These are phyloP conservation scores for Pterocarpus macrocarpus DNA, from an alignment of 306 rosid species.

Conservation along the genomic window DNA sequence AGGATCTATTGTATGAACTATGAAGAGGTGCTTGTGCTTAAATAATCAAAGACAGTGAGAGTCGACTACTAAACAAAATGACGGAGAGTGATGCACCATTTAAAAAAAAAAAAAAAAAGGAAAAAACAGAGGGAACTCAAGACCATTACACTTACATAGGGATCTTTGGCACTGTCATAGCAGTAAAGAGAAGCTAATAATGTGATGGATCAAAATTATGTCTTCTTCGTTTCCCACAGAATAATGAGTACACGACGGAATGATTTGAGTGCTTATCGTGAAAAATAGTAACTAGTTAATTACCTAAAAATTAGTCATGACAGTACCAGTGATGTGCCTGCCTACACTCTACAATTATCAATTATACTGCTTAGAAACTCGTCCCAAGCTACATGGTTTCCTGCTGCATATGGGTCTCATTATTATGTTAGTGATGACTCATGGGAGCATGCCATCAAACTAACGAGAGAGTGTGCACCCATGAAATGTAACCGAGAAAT, in stretches of 20 bases:
- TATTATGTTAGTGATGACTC: conserved; percentile 39
- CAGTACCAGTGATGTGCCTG: conserved; percentile 16
- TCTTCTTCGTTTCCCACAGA: too few relatives aligned
- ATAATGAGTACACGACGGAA: neutral
- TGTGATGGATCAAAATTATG: neutral
- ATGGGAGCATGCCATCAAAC: neutral
- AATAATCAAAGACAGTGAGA: neutral
- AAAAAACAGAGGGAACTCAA: neutral
- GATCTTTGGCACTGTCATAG: neutral
- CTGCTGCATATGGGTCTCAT: conserved; percentile 52
- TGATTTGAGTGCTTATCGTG: neutral
- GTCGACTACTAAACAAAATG: too few relatives aligned
- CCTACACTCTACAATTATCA: neutral
- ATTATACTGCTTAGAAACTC: neutral
- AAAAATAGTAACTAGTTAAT: too few relatives aligned
- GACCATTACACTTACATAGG: neutral
- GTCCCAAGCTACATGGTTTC: conserved; percentile 32
- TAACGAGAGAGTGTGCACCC: conserved; percentile 3
- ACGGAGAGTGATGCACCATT: too few relatives aligned
- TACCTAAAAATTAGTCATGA: neutral
- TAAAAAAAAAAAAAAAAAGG: too few relatives aligned
- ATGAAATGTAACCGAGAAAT: neutral
- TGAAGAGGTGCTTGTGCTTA: neutral
- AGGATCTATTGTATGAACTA: neutral
- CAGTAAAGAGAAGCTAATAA: neutral